Evolutionary conservation across 805 yeast species (phyloP).

Genomic region (Torulaspora delbrueckii): DNA sequence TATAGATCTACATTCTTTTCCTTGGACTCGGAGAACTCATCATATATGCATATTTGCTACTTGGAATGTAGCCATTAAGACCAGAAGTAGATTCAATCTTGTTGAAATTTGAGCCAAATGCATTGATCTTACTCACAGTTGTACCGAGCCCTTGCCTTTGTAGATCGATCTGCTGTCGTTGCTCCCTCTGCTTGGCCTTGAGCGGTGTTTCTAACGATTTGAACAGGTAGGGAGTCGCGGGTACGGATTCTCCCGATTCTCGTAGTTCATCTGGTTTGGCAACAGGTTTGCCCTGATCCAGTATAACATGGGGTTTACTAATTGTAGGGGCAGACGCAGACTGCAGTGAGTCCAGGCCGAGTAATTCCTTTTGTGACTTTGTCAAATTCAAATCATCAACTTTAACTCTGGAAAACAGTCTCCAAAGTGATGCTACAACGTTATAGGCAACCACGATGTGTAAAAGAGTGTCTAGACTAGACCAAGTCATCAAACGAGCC

Average conservation of each 20-base stretch:
- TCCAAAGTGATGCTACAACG: conserved; percentile 30
- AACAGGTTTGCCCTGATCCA: conserved; percentile 1
- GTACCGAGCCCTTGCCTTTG: conserved; percentile 13
- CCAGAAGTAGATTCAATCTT: conserved; percentile 5
- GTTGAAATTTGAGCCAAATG: conserved; percentile 16
- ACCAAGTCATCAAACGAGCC: conserved; percentile 14
- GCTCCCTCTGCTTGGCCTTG: conserved; percentile 16
- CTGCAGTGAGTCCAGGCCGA: conserved; percentile 29
- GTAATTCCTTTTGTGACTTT: conserved; percentile 32
- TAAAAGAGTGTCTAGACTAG: conserved; percentile 24
- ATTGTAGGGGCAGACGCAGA: conserved; percentile 1
- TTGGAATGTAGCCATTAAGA: conserved; percentile 32
- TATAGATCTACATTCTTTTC: conserved; percentile 14
- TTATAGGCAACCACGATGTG: conserved; percentile 32
- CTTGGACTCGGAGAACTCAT: conserved; percentile 34
- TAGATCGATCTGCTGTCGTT: conserved; percentile 18
- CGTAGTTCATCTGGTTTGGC: neutral
- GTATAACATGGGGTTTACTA: conserved; percentile 18
- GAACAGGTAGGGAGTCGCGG: conserved; percentile 28
- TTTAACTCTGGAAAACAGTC: conserved; percentile 31
- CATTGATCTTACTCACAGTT: conserved; percentile 28
- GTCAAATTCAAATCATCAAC: conserved; percentile 34
- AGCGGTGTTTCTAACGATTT: conserved; percentile 29
- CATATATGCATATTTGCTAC: conserved; percentile 34
- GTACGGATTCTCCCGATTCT: conserved; percentile 1